Evolutionary conservation across 306 rosid genomes (phyloP).

Genomic region (cucumber (Cucumis sativus)): DNA sequence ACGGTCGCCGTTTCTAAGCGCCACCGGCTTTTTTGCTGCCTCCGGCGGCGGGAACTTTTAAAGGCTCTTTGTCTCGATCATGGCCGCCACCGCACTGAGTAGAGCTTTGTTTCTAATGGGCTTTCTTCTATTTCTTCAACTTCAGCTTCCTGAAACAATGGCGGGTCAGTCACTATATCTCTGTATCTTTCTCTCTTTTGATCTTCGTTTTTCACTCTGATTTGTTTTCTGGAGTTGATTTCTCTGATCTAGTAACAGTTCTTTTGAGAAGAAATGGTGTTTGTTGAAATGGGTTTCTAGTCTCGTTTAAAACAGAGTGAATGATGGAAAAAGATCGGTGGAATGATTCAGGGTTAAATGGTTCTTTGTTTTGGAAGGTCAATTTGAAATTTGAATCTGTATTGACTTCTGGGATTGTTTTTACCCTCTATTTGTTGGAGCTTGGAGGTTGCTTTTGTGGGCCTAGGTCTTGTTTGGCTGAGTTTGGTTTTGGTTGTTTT

Average conservation of each 20-base stretch:
- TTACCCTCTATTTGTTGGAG: background rate
- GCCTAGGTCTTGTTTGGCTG: background rate
- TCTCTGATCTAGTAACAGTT: conserved; percentile 14
- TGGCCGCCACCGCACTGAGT: conserved; percentile 20
- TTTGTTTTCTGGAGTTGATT: conserved; percentile 8
- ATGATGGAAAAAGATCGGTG: background rate
- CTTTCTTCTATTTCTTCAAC: conserved; percentile 40
- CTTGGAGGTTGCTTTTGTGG: background rate
- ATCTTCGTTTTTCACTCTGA: background rate
- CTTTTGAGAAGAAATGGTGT: background rate
- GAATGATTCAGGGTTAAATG: background rate
- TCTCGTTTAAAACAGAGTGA: background rate
- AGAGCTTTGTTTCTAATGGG: conserved; percentile 30
- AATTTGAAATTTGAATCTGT: background rate
- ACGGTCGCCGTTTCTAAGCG: background rate
- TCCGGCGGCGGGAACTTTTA: conserved; percentile 1
- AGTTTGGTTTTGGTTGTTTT: background rate
- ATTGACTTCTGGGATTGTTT: background rate
- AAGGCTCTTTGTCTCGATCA: conserved; percentile 17
- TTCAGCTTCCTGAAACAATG: conserved; percentile 42
- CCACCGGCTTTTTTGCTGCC: conserved; percentile 4
- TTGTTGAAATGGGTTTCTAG: conserved; percentile 19
- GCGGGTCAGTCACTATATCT: conserved; percentile 50
- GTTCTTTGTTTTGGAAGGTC: background rate
- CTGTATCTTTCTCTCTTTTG: background rate